phyloP scores from a whole-genome alignment of 2,329 filamentous ascomycete genomes.

The Bipolaris oryzae region DNA sequence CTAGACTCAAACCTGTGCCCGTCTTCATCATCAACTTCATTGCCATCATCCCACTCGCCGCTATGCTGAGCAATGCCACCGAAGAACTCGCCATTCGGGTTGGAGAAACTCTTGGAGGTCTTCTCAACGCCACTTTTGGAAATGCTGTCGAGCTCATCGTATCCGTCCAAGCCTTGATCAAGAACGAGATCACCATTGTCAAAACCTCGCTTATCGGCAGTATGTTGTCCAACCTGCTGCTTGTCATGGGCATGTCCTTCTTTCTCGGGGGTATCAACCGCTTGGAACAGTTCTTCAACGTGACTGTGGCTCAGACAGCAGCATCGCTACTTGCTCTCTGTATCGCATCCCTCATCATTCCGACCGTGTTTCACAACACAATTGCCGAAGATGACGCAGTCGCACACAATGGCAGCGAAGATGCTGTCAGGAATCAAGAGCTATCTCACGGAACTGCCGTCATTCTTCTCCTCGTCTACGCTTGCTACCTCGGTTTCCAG shows the following conservation, averaged over 20 bases:
- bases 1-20: constrained; percentile 45
- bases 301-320: constrained; percentile 88
- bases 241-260: constrained; percentile 92
- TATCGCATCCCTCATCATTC: constrained; percentile 83
- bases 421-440: constrained; percentile 40
- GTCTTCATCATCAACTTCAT: constrained; percentile 92
- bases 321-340: constrained; percentile 79
- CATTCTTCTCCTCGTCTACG: constrained; percentile 84
- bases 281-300: constrained; percentile 86
- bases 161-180: constrained; percentile 78
- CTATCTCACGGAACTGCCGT: constrained; percentile 74
- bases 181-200: constrained; percentile 80
- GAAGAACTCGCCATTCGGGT: constrained; percentile 81
- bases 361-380: constrained; percentile 72
- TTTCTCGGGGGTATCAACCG: constrained; percentile 83
- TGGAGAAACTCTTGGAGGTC: constrained; percentile 84
- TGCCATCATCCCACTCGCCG: constrained; percentile 87
- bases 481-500: constrained; percentile 85
- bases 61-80: constrained; percentile 84
- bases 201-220: constrained; percentile 91
- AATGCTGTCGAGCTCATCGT: constrained; percentile 92
- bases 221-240: constrained; percentile 86
- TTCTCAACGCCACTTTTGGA: constrained; percentile 90
- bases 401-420: constrained; percentile 18
- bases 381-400: constrained; percentile 33